A percentile compares a stretch with the other conserved stretches of the same genome.
phyloP scores from a whole-genome alignment of 2,329 filamentous ascomycete species.

The Biscogniauxia mediterranea region DNA sequence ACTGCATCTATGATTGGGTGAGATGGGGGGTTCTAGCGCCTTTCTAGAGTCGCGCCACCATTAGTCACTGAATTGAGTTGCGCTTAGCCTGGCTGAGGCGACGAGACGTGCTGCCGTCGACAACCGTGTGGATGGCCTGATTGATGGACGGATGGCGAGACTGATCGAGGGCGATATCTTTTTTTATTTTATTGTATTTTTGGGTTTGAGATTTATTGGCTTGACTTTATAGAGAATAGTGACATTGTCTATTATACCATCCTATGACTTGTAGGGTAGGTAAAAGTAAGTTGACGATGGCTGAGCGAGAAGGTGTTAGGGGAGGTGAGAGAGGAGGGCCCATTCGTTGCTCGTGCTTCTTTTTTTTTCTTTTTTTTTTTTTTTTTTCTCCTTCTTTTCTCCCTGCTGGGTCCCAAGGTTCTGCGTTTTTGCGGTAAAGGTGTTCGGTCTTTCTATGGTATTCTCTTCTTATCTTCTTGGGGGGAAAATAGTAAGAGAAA shows the following conservation, averaged over 20 bases:
- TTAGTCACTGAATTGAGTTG: constrained; percentile 1
- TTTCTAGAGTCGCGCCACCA: constrained; percentile 36
- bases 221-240: not conserved
- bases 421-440: no score
- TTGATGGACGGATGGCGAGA: not conserved
- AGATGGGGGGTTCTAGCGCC: constrained; percentile 34
- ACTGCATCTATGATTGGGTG: constrained; percentile 24
- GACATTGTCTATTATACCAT: not conserved
- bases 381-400: no score
- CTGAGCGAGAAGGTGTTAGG: no score
- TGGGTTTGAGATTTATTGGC: not conserved
- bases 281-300: not conserved
- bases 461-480: no score
- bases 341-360: no score
- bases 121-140: constrained; percentile 1
- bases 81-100: not conserved
- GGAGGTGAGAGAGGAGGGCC: no score
- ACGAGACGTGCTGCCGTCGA: not conserved
- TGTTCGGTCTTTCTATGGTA: no score
- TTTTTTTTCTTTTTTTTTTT: no score
- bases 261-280: not conserved
- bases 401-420: no score
- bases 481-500: no score
- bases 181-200: not conserved
- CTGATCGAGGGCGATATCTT: not conserved